A percentile compares a stretch with the other conserved stretches of the same genome.
phyloP scores from a whole-genome alignment of 192 early-diverging fungal species.

The Podochytrium sp. region DNA sequence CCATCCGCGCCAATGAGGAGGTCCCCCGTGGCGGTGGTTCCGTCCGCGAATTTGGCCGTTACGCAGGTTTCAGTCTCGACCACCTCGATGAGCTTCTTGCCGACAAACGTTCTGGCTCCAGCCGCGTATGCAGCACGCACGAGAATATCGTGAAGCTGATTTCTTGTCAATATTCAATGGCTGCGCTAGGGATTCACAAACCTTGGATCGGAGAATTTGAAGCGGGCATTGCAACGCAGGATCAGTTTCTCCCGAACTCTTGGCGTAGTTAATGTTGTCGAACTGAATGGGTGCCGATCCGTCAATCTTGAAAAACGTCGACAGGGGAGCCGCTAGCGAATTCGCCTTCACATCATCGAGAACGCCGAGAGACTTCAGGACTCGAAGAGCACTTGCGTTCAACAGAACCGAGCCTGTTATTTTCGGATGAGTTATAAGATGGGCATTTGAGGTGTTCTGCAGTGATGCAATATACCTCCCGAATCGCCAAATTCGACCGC shows the following conservation, averaged over 20 bases:
- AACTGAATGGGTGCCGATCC: neutral
- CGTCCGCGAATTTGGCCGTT: conserved; percentile 8
- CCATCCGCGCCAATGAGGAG: conserved; percentile 29
- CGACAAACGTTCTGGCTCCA: neutral
- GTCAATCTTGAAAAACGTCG: neutral
- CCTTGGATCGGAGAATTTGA: neutral
- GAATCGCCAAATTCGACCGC: conserved; percentile 1
- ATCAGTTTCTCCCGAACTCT: neutral
- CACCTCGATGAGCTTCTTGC: conserved; percentile 8
- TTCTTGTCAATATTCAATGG: neutral
- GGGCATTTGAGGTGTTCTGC: no score
- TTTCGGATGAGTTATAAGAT: no score
- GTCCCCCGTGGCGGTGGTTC: neutral
- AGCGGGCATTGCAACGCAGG: neutral
- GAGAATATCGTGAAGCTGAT: conserved; percentile 1
- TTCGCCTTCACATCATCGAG: neutral
- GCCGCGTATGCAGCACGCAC: neutral
- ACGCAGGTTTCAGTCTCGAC: neutral
- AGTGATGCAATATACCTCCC: conserved; percentile 12
- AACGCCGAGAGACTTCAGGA: conserved; percentile 14
- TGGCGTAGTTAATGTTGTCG: neutral
- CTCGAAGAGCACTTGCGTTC: conserved; percentile 13
- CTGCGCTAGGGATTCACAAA: neutral
- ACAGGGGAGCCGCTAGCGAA: neutral
- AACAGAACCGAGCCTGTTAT: conserved; percentile 15